phyloP scores from a whole-genome alignment of 179 eudicot species.

The Beta lomatogona region DNA sequence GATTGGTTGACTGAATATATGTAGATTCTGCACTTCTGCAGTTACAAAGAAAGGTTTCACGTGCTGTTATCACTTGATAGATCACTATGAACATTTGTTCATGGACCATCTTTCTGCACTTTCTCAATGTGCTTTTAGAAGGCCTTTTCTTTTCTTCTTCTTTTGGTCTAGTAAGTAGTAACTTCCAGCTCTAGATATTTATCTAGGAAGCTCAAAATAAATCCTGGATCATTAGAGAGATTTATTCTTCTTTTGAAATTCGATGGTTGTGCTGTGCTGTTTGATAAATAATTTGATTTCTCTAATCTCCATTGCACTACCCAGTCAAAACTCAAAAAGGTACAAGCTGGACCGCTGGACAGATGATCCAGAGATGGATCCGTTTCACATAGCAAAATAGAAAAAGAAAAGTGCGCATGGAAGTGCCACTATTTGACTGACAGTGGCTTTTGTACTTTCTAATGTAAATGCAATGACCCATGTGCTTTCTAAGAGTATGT shows the following conservation, averaged over 20 bases:
- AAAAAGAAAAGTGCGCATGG: not conserved
- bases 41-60: not conserved
- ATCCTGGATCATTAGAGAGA: not conserved
- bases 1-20: not conserved
- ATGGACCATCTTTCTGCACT: not conserved
- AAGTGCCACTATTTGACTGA: conserved; percentile 1
- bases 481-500: not conserved
- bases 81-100: not conserved
- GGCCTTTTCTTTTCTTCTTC: not conserved
- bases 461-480: not conserved
- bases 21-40: not conserved
- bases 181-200: not conserved
- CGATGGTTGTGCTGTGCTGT: not conserved
- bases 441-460: not conserved
- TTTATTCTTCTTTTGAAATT: not conserved
- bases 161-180: not conserved
- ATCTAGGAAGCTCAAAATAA: not conserved
- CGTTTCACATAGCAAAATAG: not conserved
- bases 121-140: not conserved
- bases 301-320: not conserved
- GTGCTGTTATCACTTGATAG: not conserved
- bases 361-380: not conserved
- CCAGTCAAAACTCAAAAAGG: not conserved
- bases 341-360: conserved; percentile 3
- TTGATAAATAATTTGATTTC: not conserved